Conservation (phyloP, 306 rosid genomes). For the Cucumis cinereus region DNA sequence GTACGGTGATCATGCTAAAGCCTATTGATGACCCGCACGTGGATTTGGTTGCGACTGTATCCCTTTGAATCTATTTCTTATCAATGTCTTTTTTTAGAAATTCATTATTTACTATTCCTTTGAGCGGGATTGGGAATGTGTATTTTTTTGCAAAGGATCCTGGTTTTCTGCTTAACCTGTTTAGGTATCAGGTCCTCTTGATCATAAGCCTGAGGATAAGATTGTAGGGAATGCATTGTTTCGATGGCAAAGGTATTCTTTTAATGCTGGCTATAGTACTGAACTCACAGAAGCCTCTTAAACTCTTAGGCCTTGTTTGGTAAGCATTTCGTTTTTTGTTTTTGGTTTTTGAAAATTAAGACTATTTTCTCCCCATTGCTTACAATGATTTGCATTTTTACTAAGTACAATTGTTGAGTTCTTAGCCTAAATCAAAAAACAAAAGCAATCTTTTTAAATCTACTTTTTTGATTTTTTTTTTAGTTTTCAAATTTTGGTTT, state of each 20-base stretch:
- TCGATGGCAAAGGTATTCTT: slow-evolving; percentile 86
- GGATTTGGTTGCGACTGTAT: slow-evolving; percentile 87
- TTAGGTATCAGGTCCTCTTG: slow-evolving; percentile 89
- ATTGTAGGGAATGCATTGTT: slow-evolving; percentile 62
- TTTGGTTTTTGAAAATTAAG: no score
- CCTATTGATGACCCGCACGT: slow-evolving; percentile 95
- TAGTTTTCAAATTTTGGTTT: no score
- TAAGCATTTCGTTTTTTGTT: no score
- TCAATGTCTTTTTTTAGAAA: background rate
- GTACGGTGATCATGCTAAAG: slow-evolving; percentile 74
- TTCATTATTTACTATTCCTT: background rate
- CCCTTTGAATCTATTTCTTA: slow-evolving; percentile 1
- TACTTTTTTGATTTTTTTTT: no score
- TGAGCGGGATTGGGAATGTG: background rate
- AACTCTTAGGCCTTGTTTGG: background rate
- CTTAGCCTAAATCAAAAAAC: no score
- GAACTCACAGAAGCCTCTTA: background rate
- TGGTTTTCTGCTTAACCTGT: slow-evolving; percentile 23
- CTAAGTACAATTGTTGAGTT: no score
- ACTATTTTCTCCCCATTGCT: no score
- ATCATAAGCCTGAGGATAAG: slow-evolving; percentile 47
- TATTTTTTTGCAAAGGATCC: background rate
- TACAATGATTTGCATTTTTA: no score
- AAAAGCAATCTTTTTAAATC: no score
- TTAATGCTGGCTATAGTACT: background rate